Conservation (phyloP, 2,329 filamentous ascomycete species). For the Fusarium sp. region DNA sequence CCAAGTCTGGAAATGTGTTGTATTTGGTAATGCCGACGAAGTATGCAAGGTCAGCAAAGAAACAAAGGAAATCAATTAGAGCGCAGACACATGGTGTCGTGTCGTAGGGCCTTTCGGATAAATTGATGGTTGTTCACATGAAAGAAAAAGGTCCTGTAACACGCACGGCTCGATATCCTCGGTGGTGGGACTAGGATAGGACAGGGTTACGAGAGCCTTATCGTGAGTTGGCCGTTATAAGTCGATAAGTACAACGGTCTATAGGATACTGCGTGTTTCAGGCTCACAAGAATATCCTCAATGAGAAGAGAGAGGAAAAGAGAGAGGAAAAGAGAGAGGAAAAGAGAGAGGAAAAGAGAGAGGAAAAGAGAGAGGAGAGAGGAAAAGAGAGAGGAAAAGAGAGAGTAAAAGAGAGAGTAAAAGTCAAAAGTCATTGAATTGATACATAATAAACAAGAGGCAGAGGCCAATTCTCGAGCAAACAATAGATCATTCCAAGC, state of each 20-base stretch:
- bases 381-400: neutral
- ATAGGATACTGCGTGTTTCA: neutral
- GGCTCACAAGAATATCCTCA: neutral
- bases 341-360: neutral
- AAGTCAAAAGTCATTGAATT: neutral
- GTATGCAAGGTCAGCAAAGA: neutral
- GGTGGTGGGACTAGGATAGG: slow-evolving; percentile 20
- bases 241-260: slow-evolving; percentile 4
- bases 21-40: neutral
- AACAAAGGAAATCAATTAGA: slow-evolving; percentile 20
- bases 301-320: neutral
- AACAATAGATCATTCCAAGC: slow-evolving; percentile 12
- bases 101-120: slow-evolving; percentile 10
- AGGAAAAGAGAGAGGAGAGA: neutral
- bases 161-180: slow-evolving; percentile 28
- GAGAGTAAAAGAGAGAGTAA: neutral
- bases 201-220: slow-evolving; percentile 9
- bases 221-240: slow-evolving; percentile 10
- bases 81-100: slow-evolving; percentile 29
- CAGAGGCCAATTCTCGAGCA: neutral
- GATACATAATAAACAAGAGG: neutral
- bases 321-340: no score
- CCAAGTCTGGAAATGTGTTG: neutral
- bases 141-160: slow-evolving; percentile 15
- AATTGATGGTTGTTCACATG: slow-evolving; percentile 39